Percentiles rank a stretch among this genome's conserved stretches.
Conservation (phyloP, 805 yeast genomes). For the Groenewaldozyma tartarivorans region DNA sequence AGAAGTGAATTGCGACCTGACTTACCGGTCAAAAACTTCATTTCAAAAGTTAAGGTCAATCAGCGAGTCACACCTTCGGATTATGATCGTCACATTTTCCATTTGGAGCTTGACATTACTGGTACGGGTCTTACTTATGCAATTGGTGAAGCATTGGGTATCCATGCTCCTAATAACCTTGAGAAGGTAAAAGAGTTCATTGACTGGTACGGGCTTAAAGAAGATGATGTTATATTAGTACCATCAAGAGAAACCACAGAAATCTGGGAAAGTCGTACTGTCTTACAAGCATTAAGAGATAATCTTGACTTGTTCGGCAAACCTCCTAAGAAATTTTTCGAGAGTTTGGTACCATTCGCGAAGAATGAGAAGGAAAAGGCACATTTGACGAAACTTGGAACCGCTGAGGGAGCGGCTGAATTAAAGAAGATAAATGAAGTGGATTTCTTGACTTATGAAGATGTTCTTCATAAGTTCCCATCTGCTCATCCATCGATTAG, state of each 20-base stretch:
- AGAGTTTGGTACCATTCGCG: constrained; percentile 66
- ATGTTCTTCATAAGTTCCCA: constrained; percentile 66
- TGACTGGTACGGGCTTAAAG: constrained; percentile 58
- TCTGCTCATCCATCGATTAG: constrained; percentile 70
- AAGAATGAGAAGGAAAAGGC: constrained; percentile 57
- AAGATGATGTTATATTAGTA: constrained; percentile 57
- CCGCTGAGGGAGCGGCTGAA: constrained; percentile 75
- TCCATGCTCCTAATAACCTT: constrained; percentile 78
- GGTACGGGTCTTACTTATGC: constrained; percentile 88
- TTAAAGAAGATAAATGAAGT: constrained; percentile 79
- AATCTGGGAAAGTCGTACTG: constrained; percentile 66
- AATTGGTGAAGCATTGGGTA: constrained; percentile 94
- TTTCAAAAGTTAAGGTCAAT: constrained; percentile 85
- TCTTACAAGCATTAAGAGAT: constrained; percentile 70
- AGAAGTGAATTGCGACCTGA: constrained; percentile 73
- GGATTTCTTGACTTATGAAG: constrained; percentile 72
- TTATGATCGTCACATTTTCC: constrained; percentile 92
- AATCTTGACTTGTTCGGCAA: constrained; percentile 85
- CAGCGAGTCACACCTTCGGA: constrained; percentile 82
- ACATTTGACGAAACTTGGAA: constrained; percentile 50
- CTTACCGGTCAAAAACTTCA: constrained; percentile 70
- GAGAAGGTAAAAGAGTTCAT: constrained; percentile 62
- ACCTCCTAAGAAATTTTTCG: constrained; percentile 92
- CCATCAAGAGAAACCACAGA: constrained; percentile 47
- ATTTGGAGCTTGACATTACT: constrained; percentile 83